Evolutionary conservation across 768 basidiomycete genomes (phyloP), one percentile per base, ranked within the genome.

Genomic region (Dacryopinax primogenitus): DNA sequence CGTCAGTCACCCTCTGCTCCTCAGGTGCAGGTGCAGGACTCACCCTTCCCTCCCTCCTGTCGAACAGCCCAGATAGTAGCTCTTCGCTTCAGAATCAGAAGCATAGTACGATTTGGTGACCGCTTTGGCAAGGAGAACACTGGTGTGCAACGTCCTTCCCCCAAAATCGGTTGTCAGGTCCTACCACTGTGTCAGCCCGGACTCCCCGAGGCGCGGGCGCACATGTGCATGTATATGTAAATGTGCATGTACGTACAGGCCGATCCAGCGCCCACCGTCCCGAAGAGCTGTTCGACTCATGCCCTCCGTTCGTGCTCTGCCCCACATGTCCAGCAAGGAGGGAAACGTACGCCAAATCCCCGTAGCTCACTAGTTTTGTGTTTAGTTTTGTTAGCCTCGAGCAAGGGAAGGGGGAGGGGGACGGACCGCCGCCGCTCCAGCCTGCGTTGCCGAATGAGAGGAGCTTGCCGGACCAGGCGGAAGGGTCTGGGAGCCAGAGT

Each of bases 11-110:
- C 9, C 9, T 58, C 26, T 26, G 23, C 9, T 30, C 11, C 51
- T 4, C 3, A 28, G 6, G 51, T 18, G 13, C 26, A 18, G 7
- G 11, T 9, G 23, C 12, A 58, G 26, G 6, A 4, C 51, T 26
- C 30, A 58, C 51, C 73, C 74, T 65, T 73, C 72, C 26, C 74
- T 71, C 21, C 74, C 74, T 67, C 74, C 74, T 1, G 70, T 73
- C 0, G 73, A 74, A 64, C 74, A 75, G 1, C 74, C 73, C 3
- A 72, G 33, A 51, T 70, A 75, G 62, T 75, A 75, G 18, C 71
- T 69, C 64, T 71, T 73, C 21, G 62, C 65, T 1, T 67, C 33
- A 1, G 33, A n/a, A n/a, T n/a, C 33, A 3, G 62, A 61, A 12
- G 65, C 66, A 63, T 75, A 75, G 63, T 72, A 75, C 23, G 67